Evolutionary conservation across 257 asterid species (phyloP).

Genomic region (Primulina eburnea): DNA sequence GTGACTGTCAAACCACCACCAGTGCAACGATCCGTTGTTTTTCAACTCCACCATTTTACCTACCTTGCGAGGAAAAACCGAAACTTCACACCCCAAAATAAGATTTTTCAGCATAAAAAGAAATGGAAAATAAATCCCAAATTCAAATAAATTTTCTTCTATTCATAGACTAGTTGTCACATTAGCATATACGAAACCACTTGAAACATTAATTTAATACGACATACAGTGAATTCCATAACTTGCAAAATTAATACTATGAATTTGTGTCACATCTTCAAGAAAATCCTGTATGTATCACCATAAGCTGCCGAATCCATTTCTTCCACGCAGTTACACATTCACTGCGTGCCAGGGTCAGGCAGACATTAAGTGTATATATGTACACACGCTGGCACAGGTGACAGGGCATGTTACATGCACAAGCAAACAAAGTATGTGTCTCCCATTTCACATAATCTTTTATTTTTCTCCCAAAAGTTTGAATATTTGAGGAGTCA

Average conservation of each 20-base stretch:
- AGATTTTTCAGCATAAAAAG: background rate
- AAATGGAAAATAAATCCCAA: background rate
- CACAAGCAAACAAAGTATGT: background rate
- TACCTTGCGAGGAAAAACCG: constrained; percentile 25
- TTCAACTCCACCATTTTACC: constrained; percentile 43
- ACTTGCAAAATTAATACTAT: no score
- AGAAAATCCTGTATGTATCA: background rate
- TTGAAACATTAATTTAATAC: background rate
- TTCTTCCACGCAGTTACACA: constrained; percentile 12
- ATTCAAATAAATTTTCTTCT: background rate
- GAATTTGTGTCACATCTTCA: background rate
- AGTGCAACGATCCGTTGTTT: constrained; percentile 47
- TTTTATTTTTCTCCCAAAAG: background rate
- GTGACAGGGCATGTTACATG: background rate
- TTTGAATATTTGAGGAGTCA: background rate
- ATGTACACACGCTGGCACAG: background rate
- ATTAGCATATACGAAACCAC: no score
- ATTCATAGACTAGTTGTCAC: background rate
- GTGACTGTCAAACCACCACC: constrained; percentile 88
- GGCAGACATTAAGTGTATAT: background rate
- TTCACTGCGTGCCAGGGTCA: constrained; percentile 13
- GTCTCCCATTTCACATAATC: background rate
- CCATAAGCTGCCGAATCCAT: background rate
- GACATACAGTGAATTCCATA: background rate
- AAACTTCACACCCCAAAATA: constrained; percentile 1